A percentile compares a stretch with the other conserved stretches of the same genome.
Evolutionary conservation across 306 rosid genomes (phyloP).

Genomic region (Malus sylvestris): DNA sequence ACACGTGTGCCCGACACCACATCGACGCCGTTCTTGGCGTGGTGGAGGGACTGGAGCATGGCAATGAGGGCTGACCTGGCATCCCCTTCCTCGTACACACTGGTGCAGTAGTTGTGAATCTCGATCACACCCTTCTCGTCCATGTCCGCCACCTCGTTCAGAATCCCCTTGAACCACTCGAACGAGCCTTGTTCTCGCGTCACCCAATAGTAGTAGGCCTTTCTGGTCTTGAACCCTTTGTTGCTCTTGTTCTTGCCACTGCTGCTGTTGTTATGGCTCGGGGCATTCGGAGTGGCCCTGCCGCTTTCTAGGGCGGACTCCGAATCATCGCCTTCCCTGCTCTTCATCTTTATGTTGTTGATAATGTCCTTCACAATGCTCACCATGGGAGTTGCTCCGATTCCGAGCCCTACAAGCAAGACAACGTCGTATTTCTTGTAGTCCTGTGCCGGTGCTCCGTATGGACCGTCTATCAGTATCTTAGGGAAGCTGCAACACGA

Average conservation of each 20-base stretch:
- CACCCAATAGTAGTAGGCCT: constrained; percentile 56
- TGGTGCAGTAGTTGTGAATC: constrained; percentile 54
- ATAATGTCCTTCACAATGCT: constrained; percentile 58
- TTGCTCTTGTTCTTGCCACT: constrained; percentile 11
- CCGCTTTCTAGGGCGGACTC: constrained; percentile 18
- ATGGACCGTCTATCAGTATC: constrained; percentile 52
- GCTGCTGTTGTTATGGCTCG: not conserved
- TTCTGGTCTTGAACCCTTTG: constrained; percentile 28
- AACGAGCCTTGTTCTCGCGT: constrained; percentile 54
- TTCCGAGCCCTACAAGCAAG: constrained; percentile 49
- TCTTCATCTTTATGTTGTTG: constrained; percentile 20
- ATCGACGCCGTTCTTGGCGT: constrained; percentile 51
- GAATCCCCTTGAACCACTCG: constrained; percentile 54
- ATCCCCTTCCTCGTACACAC: constrained; percentile 60
- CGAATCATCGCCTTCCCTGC: constrained; percentile 20
- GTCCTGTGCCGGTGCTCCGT: constrained; percentile 63
- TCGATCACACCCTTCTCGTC: constrained; percentile 41
- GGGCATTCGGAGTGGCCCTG: not conserved
- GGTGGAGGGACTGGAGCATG: constrained; percentile 52
- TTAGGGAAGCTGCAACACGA: constrained; percentile 29
- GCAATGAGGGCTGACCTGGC: constrained; percentile 54
- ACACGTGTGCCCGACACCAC: constrained; percentile 54
- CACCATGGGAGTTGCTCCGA: constrained; percentile 61
- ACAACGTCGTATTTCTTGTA: constrained; percentile 57
- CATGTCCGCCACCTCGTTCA: constrained; percentile 54